Base-by-base conservation (phyloP, 129 eudicot genomes). In the Chrysanthemum makinoi region DNA sequence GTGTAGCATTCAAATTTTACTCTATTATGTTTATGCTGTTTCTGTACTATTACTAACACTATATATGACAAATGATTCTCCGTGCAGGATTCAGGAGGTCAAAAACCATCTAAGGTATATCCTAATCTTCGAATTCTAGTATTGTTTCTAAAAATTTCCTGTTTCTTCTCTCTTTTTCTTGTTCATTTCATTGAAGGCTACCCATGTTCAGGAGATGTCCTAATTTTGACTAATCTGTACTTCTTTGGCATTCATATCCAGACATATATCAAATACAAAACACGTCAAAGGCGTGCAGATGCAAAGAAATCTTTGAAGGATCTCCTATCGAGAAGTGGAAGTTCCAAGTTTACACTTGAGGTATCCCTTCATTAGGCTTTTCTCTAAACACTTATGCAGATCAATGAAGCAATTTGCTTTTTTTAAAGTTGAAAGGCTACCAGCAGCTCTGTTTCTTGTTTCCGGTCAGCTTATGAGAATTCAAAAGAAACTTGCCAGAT, bases 281-380 rank as follows among this genome's bases (percentile, higher is more conserved):
- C 76, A 47, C 97, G 96, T 39, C 86, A 82, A 80, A 86, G 86
- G 80, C 97, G 97, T n/a, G 89, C 93, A 66, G 94, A 86, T 82
- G 73, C 89, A 58, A 91, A 86, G 85, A 88, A 75, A 83, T 96
- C 87, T 68, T 76, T 91, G 52, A 86, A 84, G 12, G 76, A 80
- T 83, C 83, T 86, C 18, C 60, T 84, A 7, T 80, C 28, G 70
- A 60, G 80, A 64, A 63, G 69, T 35, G 83, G 84, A 13, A 77
- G 55, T 75, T 67, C 81, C 72, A 83, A 79, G 72, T 66, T 77
- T 74, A 60, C 88, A 33, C 71, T 66, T 69, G 81, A 82, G 97
- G 97, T 91, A 66, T 56, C 39, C 74, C 52, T 57, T 76, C 62
- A 67, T 3, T 68, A 46, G 43, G 51, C 70, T 22, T 68, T n/a